These are phyloP conservation scores for Coniochaeta hoffmannii DNA, from an alignment of 2,329 filamentous ascomycete genomes.

Conservation along the genomic window DNA sequence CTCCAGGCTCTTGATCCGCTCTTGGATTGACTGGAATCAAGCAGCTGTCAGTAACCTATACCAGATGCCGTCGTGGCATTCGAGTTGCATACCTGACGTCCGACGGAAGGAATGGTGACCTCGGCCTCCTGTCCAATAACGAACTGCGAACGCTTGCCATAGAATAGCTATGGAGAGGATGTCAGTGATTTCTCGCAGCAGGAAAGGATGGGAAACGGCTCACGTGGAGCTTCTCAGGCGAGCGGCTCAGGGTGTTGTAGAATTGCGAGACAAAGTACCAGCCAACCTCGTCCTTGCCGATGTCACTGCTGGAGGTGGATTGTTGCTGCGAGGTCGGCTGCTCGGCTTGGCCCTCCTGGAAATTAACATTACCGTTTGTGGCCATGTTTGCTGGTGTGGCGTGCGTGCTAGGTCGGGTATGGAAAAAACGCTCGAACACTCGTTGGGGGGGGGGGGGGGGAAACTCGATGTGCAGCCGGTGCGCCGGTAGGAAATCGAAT, in stretches of 20 bases:
- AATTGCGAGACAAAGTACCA: slow-evolving; percentile 99
- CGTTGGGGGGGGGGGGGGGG: background rate
- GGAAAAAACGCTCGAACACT: slow-evolving; percentile 1
- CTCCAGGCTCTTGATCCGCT: slow-evolving; percentile 86
- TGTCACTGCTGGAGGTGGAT: slow-evolving; percentile 34
- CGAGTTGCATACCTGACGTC: slow-evolving; percentile 61
- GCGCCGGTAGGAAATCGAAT: background rate
- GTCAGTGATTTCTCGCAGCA: background rate
- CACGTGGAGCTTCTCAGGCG: slow-evolving; percentile 83
- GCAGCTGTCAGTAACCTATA: background rate
- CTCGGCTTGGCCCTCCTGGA: slow-evolving; percentile 35
- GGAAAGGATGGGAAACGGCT: slow-evolving; percentile 19
- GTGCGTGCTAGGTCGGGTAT: slow-evolving; percentile 1
- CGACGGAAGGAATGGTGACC: slow-evolving; percentile 76
- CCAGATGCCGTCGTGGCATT: background rate
- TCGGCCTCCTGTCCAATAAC: slow-evolving; percentile 89
- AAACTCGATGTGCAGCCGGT: background rate
- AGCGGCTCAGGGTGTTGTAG: slow-evolving; percentile 95
- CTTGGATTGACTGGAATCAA: slow-evolving; percentile 59
- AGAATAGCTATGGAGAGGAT: slow-evolving; percentile 64
- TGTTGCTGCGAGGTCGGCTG: slow-evolving; percentile 22
- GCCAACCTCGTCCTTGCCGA: slow-evolving; percentile 86
- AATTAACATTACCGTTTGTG: slow-evolving; percentile 47
- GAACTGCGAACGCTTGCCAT: slow-evolving; percentile 92
- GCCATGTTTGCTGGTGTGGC: slow-evolving; percentile 34